Base-by-base conservation (phyloP, 176 grass and related monocot genomes). In the Hsuehochloa calcarea region DNA sequence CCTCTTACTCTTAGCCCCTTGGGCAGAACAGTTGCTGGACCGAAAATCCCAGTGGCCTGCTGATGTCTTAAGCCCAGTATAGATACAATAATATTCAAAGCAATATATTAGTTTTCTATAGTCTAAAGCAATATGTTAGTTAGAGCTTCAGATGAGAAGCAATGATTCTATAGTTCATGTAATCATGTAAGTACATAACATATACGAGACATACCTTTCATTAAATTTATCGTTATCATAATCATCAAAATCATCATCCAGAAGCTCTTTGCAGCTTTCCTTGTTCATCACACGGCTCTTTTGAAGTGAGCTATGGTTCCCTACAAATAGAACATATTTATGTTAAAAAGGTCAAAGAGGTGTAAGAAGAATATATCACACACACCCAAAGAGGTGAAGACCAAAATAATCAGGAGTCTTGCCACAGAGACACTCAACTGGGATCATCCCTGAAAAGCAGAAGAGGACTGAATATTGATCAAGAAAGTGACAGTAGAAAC, bases 181-280 rank as follows among this genome's bases (percentile, higher is more conserved):
- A 31, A 86, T 65, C 37, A 49, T 79, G 73, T 55, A 79, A 10
- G 63, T 35, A 66, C 13, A 14, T 51, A 60, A 22, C 16, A 29
- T 58, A 25, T 66, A 43, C 12, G 13, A 74, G 22, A 79, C 69
- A 47, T 74, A 90, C 89, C 84, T 67, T 87, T 79, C 84, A 34
- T 58, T 40, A 67, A 19, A 87, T 71, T 83, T 74, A 59, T 78
- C 78, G 3, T 64, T 65, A 5, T 87, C 80, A 51, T 79, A 77
- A 43, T 86, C 58, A 65, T 81, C 46, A 66, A 84, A 79, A 59
- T 78, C 67, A 78, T 82, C 72, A 77, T 84, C 84, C 29, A 67
- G 64, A 17, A 89, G 76, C 47, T 92, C 84, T 84, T 89, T 86
- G 71, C 44, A 75, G 26, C 65, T 84, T 63, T 84, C 87, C 65